Evolutionary conservation across 192 early-diverging fungal species (phyloP).

Genomic region (Helicostylum pulchrum): DNA sequence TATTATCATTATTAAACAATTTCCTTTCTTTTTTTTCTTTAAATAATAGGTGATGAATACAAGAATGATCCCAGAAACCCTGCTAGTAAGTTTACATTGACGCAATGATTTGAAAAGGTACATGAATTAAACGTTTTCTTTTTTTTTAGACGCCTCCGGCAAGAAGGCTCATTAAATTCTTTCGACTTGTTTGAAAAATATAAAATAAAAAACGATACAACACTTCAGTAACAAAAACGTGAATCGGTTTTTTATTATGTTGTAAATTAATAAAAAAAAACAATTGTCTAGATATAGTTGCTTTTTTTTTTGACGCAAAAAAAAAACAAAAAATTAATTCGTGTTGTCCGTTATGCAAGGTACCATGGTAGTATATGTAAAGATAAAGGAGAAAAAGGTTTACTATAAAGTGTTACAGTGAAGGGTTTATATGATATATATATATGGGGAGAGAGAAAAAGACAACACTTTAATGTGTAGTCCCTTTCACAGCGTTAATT

Average conservation of each 20-base stretch:
- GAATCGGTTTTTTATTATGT: constrained; percentile 7
- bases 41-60: constrained; percentile 40
- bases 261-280: constrained; percentile 4
- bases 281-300: not conserved
- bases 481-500: not conserved
- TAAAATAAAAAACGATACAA: not conserved
- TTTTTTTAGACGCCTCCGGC: constrained; percentile 27
- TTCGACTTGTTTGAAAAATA: not conserved
- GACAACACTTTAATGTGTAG: not conserved
- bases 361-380: not conserved
- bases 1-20: no score
- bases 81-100: constrained; percentile 39
- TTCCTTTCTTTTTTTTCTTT: constrained; percentile 3
- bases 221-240: constrained; percentile 7
- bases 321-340: not conserved
- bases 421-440: not conserved
- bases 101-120: no score
- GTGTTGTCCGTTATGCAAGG: not conserved
- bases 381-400: not conserved
- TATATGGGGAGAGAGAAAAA: not conserved
- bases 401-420: not conserved
- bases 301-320: not conserved
- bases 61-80: constrained; percentile 59
- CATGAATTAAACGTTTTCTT: not conserved
- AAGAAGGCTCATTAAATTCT: constrained; percentile 39